Base-by-base conservation (phyloP, 257 asterid genomes). In the Asclepias syriaca region DNA sequence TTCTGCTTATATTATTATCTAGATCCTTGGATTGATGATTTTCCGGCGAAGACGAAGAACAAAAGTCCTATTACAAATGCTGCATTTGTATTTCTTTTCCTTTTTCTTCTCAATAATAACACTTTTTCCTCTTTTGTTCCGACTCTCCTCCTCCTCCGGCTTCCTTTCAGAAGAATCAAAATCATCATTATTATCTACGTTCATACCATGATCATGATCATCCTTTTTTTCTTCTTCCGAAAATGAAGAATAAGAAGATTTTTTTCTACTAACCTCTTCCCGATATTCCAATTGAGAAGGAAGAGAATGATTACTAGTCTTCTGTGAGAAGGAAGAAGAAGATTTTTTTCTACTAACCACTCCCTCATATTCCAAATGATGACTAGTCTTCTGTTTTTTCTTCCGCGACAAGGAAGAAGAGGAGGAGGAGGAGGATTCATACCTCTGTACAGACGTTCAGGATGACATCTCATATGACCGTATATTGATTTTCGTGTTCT, bases 401-500 rank as follows among this genome's bases (percentile, higher is more conserved):
- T 50, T 50, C 55, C 5, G 11, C 48, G 48, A 43, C 1, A 8
- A 43, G 7, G 48, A 6, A 43, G 48, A 43, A 50, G 16, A 50
- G 3, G 54, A 11, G 0, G 16, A 50, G 57, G 2, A 51, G 89
- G 96, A 3, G 88, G 86, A 0, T 72, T 77, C 90, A 88, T 86
- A 2, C 92, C 97, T 59, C 96, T 76, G 77, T 80, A 89, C 0
- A 15, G 19, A 55, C 97, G 67, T 0, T 86, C 89, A 3, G 96
- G 96, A 75, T 90, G 97, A 46, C 86, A 80, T 27, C 90, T 80
- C 93, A 88, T 85, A 67, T 90, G 97, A 0, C 97, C 96, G 56
- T 64, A 86, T 51, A 91, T 64, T 0, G 96, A 85, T 70, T 86
- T 91, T 15, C 12, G 19, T 0, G 89, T 79, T 0, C 46, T 81